phyloP scores from a whole-genome alignment of 2,329 filamentous ascomycete genomes.

The Ceratocystis cubensis region DNA sequence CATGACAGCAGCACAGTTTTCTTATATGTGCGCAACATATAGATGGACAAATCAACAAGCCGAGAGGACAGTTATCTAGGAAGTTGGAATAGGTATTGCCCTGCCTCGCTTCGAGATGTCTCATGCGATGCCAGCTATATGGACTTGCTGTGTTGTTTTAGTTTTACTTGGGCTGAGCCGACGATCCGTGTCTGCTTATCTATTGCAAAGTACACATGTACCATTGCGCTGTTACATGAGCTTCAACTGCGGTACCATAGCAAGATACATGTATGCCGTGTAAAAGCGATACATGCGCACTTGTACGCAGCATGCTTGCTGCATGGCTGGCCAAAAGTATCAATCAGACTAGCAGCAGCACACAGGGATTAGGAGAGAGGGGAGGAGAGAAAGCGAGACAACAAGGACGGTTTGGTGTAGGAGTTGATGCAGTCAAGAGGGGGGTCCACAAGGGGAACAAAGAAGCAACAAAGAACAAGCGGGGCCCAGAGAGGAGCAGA shows the following conservation, averaged over 20 bases:
- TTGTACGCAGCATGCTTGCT: neutral
- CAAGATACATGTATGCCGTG: neutral
- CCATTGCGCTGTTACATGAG: too few relatives aligned
- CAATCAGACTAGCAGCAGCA: neutral
- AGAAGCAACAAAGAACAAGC: slow-evolving; percentile 3
- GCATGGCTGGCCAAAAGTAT: neutral
- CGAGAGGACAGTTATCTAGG: neutral
- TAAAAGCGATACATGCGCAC: neutral
- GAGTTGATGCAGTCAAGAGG: neutral
- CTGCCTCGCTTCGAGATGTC: neutral
- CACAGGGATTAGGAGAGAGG: neutral
- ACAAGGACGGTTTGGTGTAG: neutral
- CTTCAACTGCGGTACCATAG: too few relatives aligned
- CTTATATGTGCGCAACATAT: neutral
- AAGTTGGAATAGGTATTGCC: neutral
- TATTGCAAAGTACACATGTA: neutral
- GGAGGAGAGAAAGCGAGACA: neutral
- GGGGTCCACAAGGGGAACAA: neutral
- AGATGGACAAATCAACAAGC: neutral
- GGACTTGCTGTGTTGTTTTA: neutral
- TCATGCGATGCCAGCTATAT: neutral
- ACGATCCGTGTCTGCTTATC: neutral
- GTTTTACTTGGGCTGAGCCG: neutral
- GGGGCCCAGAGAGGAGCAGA: neutral
- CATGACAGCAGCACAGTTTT: neutral